A percentile compares a stretch with the other conserved stretches of the same genome.
phyloP scores from a whole-genome alignment of 768 basidiomycete species.

The Suillus placidus region DNA sequence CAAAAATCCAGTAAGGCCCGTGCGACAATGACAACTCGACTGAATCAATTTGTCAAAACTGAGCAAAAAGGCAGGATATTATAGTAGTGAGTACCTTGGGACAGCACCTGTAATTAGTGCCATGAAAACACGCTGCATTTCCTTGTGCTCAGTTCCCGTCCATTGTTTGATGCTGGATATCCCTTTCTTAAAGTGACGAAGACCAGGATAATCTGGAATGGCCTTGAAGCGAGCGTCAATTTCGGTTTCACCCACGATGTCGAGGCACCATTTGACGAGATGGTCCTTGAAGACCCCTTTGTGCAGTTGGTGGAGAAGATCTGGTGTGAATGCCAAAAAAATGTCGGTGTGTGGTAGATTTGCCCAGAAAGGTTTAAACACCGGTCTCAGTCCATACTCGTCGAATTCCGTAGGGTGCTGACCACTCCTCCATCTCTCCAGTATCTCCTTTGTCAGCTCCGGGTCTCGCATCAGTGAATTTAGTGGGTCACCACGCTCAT shows the following conservation, averaged over 20 bases:
- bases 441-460: background rate
- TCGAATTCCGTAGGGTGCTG: constrained; percentile 10
- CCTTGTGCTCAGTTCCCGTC: too few relatives aligned
- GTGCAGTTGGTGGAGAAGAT: constrained; percentile 51
- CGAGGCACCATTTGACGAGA: constrained; percentile 38
- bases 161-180: too few relatives aligned
- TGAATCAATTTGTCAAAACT: background rate
- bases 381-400: background rate
- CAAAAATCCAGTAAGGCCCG: background rate
- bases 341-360: constrained; percentile 45
- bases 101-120: background rate
- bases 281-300: constrained; percentile 52
- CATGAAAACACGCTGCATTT: background rate
- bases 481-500: constrained; percentile 8
- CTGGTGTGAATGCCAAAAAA: constrained; percentile 39
- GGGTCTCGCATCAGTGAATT: constrained; percentile 6
- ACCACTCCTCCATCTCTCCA: constrained; percentile 5
- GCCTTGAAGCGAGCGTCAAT: background rate
- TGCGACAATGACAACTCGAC: background rate
- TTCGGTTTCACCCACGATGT: constrained; percentile 1
- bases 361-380: constrained; percentile 42
- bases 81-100: background rate
- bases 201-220: background rate
- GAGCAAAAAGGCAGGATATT: background rate
- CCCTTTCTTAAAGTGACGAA: background rate